These are phyloP conservation scores for Neonectria magnoliae DNA, from an alignment of 2,329 filamentous ascomycete species.

Conservation along the genomic window DNA sequence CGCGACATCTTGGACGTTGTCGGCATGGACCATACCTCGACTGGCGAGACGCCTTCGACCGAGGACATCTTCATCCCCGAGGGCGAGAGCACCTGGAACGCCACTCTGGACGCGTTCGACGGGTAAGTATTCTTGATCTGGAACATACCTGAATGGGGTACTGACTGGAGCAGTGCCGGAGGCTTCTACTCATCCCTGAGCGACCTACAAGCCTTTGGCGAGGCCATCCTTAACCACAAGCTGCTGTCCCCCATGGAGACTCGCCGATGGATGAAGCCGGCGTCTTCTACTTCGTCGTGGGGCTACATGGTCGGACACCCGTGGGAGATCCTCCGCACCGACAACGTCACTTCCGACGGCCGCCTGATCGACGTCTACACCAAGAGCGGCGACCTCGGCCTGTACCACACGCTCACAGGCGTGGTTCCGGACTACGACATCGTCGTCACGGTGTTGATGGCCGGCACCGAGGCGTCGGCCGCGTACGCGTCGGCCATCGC, in stretches of 20 bases:
- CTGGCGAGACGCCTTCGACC: slow-evolving; percentile 45
- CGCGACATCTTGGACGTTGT: slow-evolving; percentile 54
- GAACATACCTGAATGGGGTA: not conserved
- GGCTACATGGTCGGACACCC: slow-evolving; percentile 54
- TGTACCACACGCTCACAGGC: slow-evolving; percentile 52
- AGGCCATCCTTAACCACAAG: slow-evolving; percentile 54
- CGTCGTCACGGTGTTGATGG: slow-evolving; percentile 52
- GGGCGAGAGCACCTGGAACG: slow-evolving; percentile 48
- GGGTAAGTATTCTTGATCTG: slow-evolving; percentile 40
- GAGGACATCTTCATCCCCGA: slow-evolving; percentile 49
- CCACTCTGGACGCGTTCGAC: slow-evolving; percentile 46
- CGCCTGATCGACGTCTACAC: slow-evolving; percentile 58
- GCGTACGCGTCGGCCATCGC: slow-evolving; percentile 31
- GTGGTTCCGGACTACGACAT: slow-evolving; percentile 59
- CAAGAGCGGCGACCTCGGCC: slow-evolving; percentile 56
- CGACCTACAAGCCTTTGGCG: slow-evolving; percentile 54
- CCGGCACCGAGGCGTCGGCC: slow-evolving; percentile 42
- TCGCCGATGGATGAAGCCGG: slow-evolving; percentile 57
- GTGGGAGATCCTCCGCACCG: slow-evolving; percentile 58
- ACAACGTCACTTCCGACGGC: slow-evolving; percentile 49
- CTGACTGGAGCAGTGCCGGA: slow-evolving; percentile 43
- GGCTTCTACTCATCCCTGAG: slow-evolving; percentile 53
- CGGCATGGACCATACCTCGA: slow-evolving; percentile 53
- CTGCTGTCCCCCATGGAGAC: slow-evolving; percentile 53
- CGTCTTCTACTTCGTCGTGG: slow-evolving; percentile 49